Conservation (phyloP, 129 eudicot genomes). For the Pseudognaphalium luteoalbum region DNA sequence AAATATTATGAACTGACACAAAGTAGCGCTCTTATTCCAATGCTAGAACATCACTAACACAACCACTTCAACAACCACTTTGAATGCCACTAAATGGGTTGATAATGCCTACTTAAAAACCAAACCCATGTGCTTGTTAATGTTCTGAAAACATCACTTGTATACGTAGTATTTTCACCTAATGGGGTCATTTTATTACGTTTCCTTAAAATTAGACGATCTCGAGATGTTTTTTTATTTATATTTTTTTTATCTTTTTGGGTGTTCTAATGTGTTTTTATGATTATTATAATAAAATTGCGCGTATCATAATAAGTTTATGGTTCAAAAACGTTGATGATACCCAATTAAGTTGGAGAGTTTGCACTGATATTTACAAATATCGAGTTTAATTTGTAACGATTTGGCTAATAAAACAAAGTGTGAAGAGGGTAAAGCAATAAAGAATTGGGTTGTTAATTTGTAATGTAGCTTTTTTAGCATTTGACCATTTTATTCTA, state of each 20-base stretch:
- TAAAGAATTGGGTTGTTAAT: not conserved
- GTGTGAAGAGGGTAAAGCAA: not conserved
- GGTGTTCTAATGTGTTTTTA: too few relatives aligned
- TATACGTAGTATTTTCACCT: too few relatives aligned
- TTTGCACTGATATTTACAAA: too few relatives aligned
- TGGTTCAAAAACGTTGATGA: too few relatives aligned
- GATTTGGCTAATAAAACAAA: not conserved
- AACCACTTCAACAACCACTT: constrained; percentile 31
- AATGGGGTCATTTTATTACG: too few relatives aligned
- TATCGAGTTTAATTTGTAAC: too few relatives aligned
- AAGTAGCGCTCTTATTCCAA: not conserved
- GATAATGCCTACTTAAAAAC: constrained; percentile 33
- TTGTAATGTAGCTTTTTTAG: constrained; percentile 8
- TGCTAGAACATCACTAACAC: constrained; percentile 10
- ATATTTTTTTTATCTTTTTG: too few relatives aligned
- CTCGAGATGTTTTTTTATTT: too few relatives aligned
- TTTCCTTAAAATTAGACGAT: too few relatives aligned
- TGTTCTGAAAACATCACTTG: constrained; percentile 1
- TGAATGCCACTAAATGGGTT: constrained; percentile 33
- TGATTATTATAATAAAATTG: too few relatives aligned
- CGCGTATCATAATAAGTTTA: too few relatives aligned
- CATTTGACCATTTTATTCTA: constrained; percentile 23
- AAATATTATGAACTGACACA: not conserved
- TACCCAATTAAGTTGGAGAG: too few relatives aligned
- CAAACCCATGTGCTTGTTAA: constrained; percentile 28